phyloP scores from a whole-genome alignment of 1,284 basidiomycete species.

The Cryptococcus jaspeensis region DNA sequence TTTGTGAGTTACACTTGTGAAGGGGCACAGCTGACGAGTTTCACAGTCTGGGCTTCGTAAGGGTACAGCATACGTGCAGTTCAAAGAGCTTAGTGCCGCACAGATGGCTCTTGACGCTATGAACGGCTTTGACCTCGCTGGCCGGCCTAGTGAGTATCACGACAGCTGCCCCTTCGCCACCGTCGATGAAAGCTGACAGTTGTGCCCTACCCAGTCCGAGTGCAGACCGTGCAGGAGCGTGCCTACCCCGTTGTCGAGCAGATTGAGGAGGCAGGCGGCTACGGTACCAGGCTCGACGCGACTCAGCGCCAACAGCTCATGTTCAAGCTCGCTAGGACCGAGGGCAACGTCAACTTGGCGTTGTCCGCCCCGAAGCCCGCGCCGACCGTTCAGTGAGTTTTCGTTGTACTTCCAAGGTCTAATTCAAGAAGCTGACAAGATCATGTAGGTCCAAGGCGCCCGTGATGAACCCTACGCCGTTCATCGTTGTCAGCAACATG shows the following conservation, averaged over 20 bases:
- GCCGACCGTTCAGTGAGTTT: constrained; percentile 15
- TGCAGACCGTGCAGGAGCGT: constrained; percentile 88
- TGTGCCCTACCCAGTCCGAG: constrained; percentile 63
- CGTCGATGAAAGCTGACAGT: neutral
- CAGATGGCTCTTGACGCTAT: constrained; percentile 96
- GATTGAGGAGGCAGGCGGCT: constrained; percentile 35
- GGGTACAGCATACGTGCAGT: constrained; percentile 98
- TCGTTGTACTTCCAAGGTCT: neutral
- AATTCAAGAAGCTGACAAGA: neutral
- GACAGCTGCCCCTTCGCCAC: neutral
- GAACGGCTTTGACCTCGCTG: constrained; percentile 97
- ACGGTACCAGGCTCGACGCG: constrained; percentile 81
- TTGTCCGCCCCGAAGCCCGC: constrained; percentile 17
- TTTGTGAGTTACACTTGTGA: constrained; percentile 24
- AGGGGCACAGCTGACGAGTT: constrained; percentile 39
- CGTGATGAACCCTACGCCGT: constrained; percentile 71
- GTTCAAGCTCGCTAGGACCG: constrained; percentile 90
- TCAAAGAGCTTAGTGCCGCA: constrained; percentile 83
- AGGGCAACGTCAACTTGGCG: constrained; percentile 21
- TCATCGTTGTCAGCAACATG: constrained; percentile 89
- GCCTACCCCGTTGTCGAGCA: constrained; percentile 26
- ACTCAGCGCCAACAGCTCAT: constrained; percentile 95
- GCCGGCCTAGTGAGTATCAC: constrained; percentile 67
- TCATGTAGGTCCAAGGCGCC: constrained; percentile 51
- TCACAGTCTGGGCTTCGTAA: constrained; percentile 83